Base-by-base conservation (phyloP, 345 rosid species). In the Rhizophora mangle region DNA sequence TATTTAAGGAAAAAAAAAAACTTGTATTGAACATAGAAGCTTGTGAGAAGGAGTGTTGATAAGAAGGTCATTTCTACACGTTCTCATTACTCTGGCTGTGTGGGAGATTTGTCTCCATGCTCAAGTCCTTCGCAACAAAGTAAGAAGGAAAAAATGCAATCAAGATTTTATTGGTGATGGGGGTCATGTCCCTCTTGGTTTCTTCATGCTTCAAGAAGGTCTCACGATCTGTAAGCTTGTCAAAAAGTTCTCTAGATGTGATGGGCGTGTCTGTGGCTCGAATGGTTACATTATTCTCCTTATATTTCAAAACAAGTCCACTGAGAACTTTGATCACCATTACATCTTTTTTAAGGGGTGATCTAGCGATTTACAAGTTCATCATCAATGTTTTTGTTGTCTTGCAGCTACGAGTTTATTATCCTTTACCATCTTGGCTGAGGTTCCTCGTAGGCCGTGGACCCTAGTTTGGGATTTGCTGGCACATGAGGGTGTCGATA, bases 401-500 rank as follows among this genome's bases (percentile, higher is more conserved):
- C 8, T 51, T 16, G 1, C 21, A 19, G n/a, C 55, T 1, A 18
- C 0, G 1, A 0, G 1, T 4, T 51, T n/a, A 51, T 51, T n/a
- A 3, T n/a, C 6, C 2, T 51, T 51, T 4, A 5, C n/a, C 55
- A 51, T 51, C 4, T 16, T 6, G 0, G 3, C 7, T n/a, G 19
- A 4, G 2, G n/a, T 16, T 51, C 8, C n/a, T n/a, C 2, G 1
- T 1, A 51, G 21, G 6, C 7, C 6, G 6, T 16, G 2, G 0
- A 51, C 4, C 13, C 1, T 51, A 1, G 55, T n/a, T 51, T n/a
- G 6, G 2, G n/a, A 51, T 16, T n/a, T 51, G 1, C 0, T n/a
- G 1, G 0, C 6, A 1, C 19, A 51, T 1, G 24, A 13, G 0
- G 0, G 0, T 15, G 21, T 0, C 1, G 6, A 51, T 8, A 5